Base-by-base conservation (phyloP, 2,329 filamentous ascomycete genomes). In the Trichoderma brevicompactum region DNA sequence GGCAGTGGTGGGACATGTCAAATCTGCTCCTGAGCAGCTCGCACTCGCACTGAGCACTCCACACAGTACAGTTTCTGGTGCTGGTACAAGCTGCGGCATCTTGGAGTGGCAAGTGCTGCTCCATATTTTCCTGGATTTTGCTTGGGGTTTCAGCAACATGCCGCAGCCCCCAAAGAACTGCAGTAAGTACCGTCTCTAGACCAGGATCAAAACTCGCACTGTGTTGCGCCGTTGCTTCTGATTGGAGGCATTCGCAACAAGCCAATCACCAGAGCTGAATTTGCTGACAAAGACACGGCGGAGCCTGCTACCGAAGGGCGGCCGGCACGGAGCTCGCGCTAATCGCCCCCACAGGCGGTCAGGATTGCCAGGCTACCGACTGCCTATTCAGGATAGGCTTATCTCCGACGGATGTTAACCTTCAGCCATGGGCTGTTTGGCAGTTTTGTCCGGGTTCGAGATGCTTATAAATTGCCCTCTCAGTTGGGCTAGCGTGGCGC, bases 281-380 rank as follows among this genome's bases (percentile, higher is more conserved):
- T 0, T 28, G 52, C 23, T 50, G 23, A 41, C 53, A n/a, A 56
- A 56, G 38, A 9, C 9, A 34, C n/a, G 28, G 13, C n/a, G 40
- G 23, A 19, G 38, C 53, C 28, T 52, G n/a, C 4, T 28, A 28
- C 38, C 41, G 41, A 58, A 58, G 19, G 28, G 41, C 54, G 41
- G 40, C 38, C 54, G 54, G 54, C 54, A 58, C 54, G 41, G 54
- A 58, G 34, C 17, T 58, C 54, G 54, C 53, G 8, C 19, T 28
- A 28, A 2, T 2, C 8, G 40, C 8, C 9, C 40, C 38, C 40
- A 36, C 13, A 5, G 15, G 6, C 5, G 23, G 15, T 19, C 53
- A n/a, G 15, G 8, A 28, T 15, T 10, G 44, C 58, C 46, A 62
- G 59, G 23, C 23, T 52, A 62, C 59, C n/a, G 46, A 44, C 48